Evolutionary conservation across 1,284 basidiomycete species (phyloP), one percentile per base, ranked within the genome.

Genomic region (Ustilago loliicola): DNA sequence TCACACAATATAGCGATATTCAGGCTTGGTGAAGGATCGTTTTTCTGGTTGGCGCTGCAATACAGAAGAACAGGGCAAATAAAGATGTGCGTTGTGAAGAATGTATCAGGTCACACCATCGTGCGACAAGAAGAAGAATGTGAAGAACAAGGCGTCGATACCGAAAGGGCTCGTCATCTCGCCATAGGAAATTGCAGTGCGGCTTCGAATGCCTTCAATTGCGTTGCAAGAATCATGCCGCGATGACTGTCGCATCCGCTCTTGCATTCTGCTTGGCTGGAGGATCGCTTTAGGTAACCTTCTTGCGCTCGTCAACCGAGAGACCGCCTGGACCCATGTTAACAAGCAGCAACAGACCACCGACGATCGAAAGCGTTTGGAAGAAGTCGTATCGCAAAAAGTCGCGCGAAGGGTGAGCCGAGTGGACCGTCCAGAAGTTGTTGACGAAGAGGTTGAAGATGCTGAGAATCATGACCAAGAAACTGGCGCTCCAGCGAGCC

Each of bases 231-330:
- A 45, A 23, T 17, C n/a, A 3, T 45, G 42, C 42, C 42, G 21
- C 9, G 42, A 21, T 2, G 21, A 45, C n/a, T n/a, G 42, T 45
- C 42, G 21, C 42, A 45, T 21, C n/a, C n/a, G 23, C 2, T 50
- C 48, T 21, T 27, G 48, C 27, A 15, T 50, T 8, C 48, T 50
- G 48, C 48, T 50, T 50, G 7, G 27, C 15, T 17, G 1, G 15
- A 45, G 42, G 8, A 17, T 19, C 42, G 19, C n/a, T 21, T 29
- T 50, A 50, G 25, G 48, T 50, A 25, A 77, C 95, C 91, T 98
- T 98, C 90, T 98, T 98, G 90, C 98, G 98, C 90, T 98, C 96
- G 88, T 99, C 97, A 70, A 99, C 93, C 9, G 96, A 98, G 78
- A 98, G 90, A 77, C 96, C 96, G 70, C 96, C 93, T 57, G 97